phyloP scores from a whole-genome alignment of 140 eudicot genomes.

The Ambrosia hybrid region DNA sequence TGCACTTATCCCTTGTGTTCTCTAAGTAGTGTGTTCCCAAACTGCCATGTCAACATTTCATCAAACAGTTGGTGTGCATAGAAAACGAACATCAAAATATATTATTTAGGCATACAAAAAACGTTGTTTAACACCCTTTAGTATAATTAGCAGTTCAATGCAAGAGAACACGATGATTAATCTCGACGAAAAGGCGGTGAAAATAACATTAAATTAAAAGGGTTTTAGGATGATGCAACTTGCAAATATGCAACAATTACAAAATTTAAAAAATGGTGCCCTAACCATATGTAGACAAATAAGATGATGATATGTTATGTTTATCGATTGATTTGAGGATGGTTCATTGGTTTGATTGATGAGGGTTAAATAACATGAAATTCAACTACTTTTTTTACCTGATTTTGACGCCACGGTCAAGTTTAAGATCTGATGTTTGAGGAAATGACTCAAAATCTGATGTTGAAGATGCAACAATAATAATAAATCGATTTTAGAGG shows the following conservation, averaged over 20 bases:
- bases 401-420: slow-evolving; percentile 13
- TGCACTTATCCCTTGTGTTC: not conserved
- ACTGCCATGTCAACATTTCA: not conserved
- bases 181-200: not conserved
- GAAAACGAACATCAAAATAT: not conserved
- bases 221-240: too few relatives aligned
- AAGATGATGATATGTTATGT: too few relatives aligned
- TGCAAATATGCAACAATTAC: too few relatives aligned
- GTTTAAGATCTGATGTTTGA: not conserved
- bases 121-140: not conserved
- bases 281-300: not conserved
- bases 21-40: not conserved
- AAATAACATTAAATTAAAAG: too few relatives aligned
- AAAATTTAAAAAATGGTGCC: too few relatives aligned
- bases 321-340: too few relatives aligned
- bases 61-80: not conserved
- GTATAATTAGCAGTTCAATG: not conserved
- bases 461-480: not conserved
- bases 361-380: not conserved
- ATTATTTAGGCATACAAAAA: not conserved
- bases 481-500: not conserved
- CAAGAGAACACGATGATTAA: not conserved
- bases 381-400: not conserved
- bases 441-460: not conserved
- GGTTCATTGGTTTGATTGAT: not conserved